Conservation (phyloP, 148 eudicot species). For the Polygonum maritimum region DNA sequence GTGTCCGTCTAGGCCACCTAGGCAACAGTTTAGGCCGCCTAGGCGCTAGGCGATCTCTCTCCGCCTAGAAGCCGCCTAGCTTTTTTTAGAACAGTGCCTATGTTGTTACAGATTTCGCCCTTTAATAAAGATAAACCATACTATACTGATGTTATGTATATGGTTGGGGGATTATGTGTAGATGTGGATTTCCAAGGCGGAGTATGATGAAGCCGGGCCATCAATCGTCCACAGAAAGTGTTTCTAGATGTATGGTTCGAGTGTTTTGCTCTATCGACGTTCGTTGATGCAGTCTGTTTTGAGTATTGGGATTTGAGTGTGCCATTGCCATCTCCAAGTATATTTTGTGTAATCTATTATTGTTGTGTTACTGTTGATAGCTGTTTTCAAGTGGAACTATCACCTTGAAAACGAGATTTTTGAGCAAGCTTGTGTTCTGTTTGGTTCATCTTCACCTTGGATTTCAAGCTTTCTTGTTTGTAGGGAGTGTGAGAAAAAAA, state of each 20-base stretch:
- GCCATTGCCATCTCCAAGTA: neutral
- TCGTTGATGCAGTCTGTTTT: neutral
- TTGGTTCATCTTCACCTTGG: neutral
- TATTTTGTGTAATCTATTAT: neutral
- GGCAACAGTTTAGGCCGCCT: too few species aligned
- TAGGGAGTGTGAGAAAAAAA: neutral
- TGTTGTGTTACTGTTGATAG: conserved; percentile 4
- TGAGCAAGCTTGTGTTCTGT: neutral
- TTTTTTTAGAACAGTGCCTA: too few species aligned
- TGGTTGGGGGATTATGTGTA: conserved; percentile 15
- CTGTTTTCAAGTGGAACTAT: neutral
- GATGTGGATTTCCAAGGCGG: conserved; percentile 69
- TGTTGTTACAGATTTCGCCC: too few species aligned
- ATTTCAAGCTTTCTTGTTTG: neutral
- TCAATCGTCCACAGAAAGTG: conserved; percentile 60
- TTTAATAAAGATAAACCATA: neutral
- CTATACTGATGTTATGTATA: neutral
- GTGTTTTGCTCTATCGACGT: neutral
- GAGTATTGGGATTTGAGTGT: neutral
- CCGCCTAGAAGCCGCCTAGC: too few species aligned
- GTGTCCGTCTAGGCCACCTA: too few species aligned
- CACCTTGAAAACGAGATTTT: conserved; percentile 4
- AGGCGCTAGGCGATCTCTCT: too few species aligned
- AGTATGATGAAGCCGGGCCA: conserved; percentile 56
- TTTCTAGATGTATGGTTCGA: conserved; percentile 21